phyloP scores from a whole-genome alignment of 371 early-diverging fungal species.

The Mycotypha africana region DNA sequence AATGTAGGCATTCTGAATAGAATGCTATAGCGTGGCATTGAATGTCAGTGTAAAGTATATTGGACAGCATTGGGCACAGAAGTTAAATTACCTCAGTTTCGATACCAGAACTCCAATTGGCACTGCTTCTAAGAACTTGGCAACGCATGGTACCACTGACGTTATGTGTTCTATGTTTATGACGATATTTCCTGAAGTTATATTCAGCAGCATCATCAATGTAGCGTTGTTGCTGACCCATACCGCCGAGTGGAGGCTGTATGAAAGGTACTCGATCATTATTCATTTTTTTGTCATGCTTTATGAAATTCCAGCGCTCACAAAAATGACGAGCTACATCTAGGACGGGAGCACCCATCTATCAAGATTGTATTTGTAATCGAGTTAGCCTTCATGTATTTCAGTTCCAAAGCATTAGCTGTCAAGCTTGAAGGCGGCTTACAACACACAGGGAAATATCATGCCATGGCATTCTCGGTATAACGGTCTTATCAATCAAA shows the following conservation, averaged over 20 bases:
- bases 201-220: conserved; percentile 17
- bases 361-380: too few relatives aligned
- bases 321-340: conserved; percentile 90
- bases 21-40: conserved; percentile 56
- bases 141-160: conserved; percentile 48
- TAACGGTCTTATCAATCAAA: conserved; percentile 54
- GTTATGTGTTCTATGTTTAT: conserved; percentile 30
- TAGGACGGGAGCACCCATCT: conserved; percentile 67
- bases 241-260: conserved; percentile 41
- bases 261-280: conserved; percentile 32
- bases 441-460: conserved; percentile 78
- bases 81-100: conserved; percentile 30
- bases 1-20: conserved; percentile 83
- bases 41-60: too few relatives aligned
- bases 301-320: conserved; percentile 90
- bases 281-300: conserved; percentile 42
- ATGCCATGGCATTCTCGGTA: conserved; percentile 96
- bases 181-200: conserved; percentile 15
- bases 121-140: conserved; percentile 69
- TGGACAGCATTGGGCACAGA: too few relatives aligned
- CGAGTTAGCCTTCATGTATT: too few relatives aligned
- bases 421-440: conserved; percentile 4
- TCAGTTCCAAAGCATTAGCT: too few relatives aligned
- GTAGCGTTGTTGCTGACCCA: conserved; percentile 22
- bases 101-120: conserved; percentile 66